Percentiles rank a stretch among this genome's conserved stretches.
These are phyloP conservation scores for Candida maltosa DNA, from an alignment of 805 yeast genomes.

Conservation along the genomic window DNA sequence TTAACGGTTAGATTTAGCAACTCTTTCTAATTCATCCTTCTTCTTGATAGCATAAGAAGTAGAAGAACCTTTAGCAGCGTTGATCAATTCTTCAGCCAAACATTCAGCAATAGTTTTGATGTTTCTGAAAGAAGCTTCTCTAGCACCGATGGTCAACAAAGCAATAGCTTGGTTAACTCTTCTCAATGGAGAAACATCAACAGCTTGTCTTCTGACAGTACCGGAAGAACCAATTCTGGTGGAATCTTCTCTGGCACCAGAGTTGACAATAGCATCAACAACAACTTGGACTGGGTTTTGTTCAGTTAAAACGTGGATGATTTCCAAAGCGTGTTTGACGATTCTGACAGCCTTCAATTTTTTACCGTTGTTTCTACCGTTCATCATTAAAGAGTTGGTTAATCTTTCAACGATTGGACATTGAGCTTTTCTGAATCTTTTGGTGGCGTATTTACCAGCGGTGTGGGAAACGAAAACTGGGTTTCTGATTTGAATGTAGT, in stretches of 20 bases:
- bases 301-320: slow-evolving; percentile 94
- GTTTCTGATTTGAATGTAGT: slow-evolving; percentile 96
- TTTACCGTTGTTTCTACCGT: slow-evolving; percentile 99
- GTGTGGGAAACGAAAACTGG: slow-evolving; percentile 99
- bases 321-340: slow-evolving; percentile 98
- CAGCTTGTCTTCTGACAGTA: slow-evolving; percentile 99
- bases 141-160: slow-evolving; percentile 97
- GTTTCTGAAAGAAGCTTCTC: slow-evolving; percentile 99
- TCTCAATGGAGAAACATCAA: slow-evolving; percentile 99
- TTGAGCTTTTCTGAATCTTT: slow-evolving; percentile 99
- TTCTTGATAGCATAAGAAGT: slow-evolving; percentile 99
- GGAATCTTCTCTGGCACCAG: slow-evolving; percentile 99
- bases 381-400: slow-evolving; percentile 99
- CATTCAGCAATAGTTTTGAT: slow-evolving; percentile 99
- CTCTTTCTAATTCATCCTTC: slow-evolving; percentile 99
- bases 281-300: slow-evolving; percentile 99
- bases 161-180: slow-evolving; percentile 99
- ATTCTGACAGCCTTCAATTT: slow-evolving; percentile 99
- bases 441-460: slow-evolving; percentile 98
- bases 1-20: slow-evolving; percentile 99
- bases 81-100: slow-evolving; percentile 99
- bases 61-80: slow-evolving; percentile 99
- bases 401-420: slow-evolving; percentile 99
- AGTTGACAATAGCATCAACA: slow-evolving; percentile 99
- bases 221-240: slow-evolving; percentile 99